A percentile compares a stretch with the other conserved stretches of the same genome.
These are phyloP conservation scores for Sclerotinia sclerotiorum DNA, from an alignment of 2,329 filamentous ascomycete species.

Conservation along the genomic window DNA sequence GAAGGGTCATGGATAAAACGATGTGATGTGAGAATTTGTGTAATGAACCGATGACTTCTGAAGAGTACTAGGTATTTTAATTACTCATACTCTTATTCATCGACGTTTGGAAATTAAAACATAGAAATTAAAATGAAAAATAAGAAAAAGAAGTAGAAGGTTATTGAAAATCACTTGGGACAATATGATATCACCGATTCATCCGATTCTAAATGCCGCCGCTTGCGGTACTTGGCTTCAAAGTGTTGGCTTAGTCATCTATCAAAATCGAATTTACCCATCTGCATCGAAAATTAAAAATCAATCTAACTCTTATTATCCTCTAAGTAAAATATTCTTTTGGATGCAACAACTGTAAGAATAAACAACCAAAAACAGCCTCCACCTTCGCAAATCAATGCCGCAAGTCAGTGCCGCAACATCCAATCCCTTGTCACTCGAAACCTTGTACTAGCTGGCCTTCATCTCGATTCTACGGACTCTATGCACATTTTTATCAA, in stretches of 20 bases:
- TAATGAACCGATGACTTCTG: neutral
- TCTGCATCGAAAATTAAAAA: neutral
- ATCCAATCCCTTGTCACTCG: neutral
- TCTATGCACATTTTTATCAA: neutral
- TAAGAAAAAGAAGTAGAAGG: too few species aligned
- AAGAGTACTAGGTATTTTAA: too few species aligned
- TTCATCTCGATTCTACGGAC: neutral
- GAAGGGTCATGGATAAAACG: too few species aligned
- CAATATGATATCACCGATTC: neutral
- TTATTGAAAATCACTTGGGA: neutral
- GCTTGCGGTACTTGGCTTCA: constrained; percentile 16
- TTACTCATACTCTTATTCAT: too few species aligned
- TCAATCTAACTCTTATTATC: neutral
- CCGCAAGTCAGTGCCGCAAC: neutral
- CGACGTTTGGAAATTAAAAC: too few species aligned
- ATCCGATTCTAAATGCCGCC: constrained; percentile 15
- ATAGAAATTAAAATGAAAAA: neutral
- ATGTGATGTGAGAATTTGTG: neutral
- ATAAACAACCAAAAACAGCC: neutral
- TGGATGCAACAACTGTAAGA: neutral
- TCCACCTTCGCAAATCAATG: neutral
- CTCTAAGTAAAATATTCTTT: too few species aligned
- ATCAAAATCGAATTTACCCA: neutral
- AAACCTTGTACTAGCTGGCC: neutral
- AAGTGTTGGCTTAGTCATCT: constrained; percentile 14